phyloP scores from a whole-genome alignment of 2,329 filamentous ascomycete genomes.

The Fusarium solani-melongenae region DNA sequence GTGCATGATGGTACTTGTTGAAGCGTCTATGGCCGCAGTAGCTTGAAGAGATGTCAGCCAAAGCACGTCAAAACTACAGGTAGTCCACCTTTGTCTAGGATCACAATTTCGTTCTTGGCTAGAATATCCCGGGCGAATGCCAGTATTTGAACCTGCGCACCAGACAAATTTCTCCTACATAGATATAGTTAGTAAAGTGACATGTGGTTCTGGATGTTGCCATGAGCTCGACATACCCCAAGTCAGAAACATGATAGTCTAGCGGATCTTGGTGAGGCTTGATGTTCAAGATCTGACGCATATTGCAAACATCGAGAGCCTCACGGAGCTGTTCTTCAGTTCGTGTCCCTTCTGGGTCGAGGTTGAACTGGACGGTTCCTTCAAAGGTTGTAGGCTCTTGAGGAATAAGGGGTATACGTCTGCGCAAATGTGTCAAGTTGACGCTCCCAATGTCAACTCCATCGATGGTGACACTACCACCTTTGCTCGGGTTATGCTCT shows the following conservation, averaged over 20 bases:
- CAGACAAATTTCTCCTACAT: neutral
- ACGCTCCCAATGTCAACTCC: neutral
- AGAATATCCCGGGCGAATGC: neutral
- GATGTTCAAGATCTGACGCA: neutral
- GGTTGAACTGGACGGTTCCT: neutral
- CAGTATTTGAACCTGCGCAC: neutral
- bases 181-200: neutral
- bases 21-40: neutral
- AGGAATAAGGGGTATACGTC: neutral
- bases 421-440: neutral
- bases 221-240: neutral
- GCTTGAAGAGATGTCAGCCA: neutral
- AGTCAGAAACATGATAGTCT: neutral
- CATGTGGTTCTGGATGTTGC: neutral
- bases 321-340: neutral
- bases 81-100: neutral
- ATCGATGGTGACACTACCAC: neutral
- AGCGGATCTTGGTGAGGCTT: neutral
- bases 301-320: neutral
- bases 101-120: neutral
- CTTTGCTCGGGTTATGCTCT: neutral
- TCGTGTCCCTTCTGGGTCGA: neutral
- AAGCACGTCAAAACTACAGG: too few relatives aligned
- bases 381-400: neutral
- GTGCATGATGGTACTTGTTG: neutral